phyloP scores from a whole-genome alignment of 2,329 filamentous ascomycete genomes.

The Claviceps digitariae region DNA sequence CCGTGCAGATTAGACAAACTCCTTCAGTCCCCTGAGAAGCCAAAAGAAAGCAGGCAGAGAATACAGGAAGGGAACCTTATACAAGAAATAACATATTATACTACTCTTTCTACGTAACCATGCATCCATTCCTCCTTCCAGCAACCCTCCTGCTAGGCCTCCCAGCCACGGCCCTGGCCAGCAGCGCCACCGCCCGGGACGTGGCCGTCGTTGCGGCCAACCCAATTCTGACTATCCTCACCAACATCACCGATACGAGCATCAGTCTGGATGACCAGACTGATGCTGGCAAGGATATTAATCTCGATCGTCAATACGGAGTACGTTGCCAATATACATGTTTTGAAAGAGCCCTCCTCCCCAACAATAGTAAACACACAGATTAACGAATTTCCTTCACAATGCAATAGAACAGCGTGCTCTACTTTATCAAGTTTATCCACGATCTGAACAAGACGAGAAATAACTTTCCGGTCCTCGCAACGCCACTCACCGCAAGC shows the following conservation, averaged over 20 bases:
- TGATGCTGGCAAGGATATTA: background rate
- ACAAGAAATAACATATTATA: background rate
- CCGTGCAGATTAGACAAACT: no score
- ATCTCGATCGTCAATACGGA: background rate
- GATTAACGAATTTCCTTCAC: background rate
- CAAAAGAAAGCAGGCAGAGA: no score
- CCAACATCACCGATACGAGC: background rate
- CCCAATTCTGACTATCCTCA: background rate
- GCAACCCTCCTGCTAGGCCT: background rate
- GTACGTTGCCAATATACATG: background rate
- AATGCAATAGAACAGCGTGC: background rate
- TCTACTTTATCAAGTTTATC: background rate
- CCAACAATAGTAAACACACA: no score
- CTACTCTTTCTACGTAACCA: background rate
- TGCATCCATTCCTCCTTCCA: background rate
- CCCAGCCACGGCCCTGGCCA: background rate
- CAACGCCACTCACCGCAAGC: background rate
- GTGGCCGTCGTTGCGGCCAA: background rate
- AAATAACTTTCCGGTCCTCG: background rate
- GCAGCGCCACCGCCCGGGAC: background rate
- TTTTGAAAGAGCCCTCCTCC: no score
- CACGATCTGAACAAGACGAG: background rate
- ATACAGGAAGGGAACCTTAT: no score
- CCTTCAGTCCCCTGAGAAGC: no score
- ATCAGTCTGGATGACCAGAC: background rate